Evolutionary conservation across 306 rosid genomes (phyloP).

Genomic region (Oxytropis ochrocephala): DNA sequence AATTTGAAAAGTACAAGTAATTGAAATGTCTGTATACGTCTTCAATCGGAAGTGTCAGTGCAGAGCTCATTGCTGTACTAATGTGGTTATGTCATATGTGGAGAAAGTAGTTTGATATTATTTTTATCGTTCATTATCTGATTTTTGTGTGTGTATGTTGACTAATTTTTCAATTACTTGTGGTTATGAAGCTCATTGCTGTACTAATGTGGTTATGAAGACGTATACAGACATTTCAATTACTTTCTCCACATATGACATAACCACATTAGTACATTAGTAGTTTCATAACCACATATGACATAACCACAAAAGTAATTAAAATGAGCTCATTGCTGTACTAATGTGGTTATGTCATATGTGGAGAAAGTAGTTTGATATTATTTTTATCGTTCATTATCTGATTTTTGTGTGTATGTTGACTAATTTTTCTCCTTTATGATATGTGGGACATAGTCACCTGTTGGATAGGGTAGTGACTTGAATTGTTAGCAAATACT

Average conservation of each 20-base stretch:
- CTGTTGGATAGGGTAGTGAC: neutral
- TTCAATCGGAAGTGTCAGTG: too few relatives aligned
- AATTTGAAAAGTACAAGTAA: too few relatives aligned
- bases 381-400: neutral
- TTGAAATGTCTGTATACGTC: too few relatives aligned
- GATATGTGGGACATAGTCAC: neutral
- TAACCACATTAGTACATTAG: slow-evolving; percentile 1
- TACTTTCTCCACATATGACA: neutral
- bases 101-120: neutral
- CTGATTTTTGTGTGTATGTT: neutral
- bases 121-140: neutral
- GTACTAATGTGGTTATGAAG: too few relatives aligned
- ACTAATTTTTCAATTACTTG: slow-evolving; percentile 19
- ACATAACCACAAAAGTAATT: too few relatives aligned
- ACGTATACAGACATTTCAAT: too few relatives aligned
- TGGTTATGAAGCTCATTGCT: too few relatives aligned
- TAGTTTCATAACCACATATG: too few relatives aligned
- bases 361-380: neutral
- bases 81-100: slow-evolving; percentile 6
- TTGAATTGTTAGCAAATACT: neutral
- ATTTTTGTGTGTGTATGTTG: neutral
- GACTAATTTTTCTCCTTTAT: slow-evolving; percentile 14
- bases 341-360: slow-evolving; percentile 6
- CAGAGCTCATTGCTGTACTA: neutral
- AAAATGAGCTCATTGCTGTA: too few relatives aligned